Evolutionary conservation across 176 grass and related monocot species (phyloP), one percentile per base, ranked within the genome.

Genomic region (Saccharum spontaneum): DNA sequence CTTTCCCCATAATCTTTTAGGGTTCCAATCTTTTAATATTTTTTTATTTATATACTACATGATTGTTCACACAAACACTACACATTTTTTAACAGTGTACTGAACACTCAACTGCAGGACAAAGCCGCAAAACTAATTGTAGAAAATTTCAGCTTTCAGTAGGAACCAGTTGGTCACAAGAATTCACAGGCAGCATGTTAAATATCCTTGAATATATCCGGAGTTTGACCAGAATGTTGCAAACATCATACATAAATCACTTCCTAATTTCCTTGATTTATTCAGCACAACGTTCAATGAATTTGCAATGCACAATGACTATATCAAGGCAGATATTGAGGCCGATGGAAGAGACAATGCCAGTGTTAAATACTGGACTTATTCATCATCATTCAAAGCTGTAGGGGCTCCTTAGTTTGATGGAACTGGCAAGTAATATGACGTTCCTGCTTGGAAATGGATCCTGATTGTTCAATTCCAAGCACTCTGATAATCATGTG

Each of bases 1-100:
- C 38, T 70, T 87, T 81, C 43, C 44, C 34, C 33, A 37, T 73
- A 28, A 81, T n/a, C 24, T 67, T 86, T n/a, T 33, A 73, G 66
- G 63, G 17, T 28, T 48, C 18, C 20, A 59, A 60, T 60, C 55
- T 23, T 60, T 60, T 23, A 60, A 64, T 64, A 28, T 5, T 52
- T 54, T 22, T 34, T 36, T 75, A 0, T 76, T 37, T n/a, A 18
- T 12, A 34, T 10, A 54, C 46, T 52, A 75, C 15, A 8, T 54
- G 18, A 54, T 75, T 86, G 60, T 60, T 73, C 59, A 57, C 15
- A 1, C 46, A 82, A 54, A 3, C 37, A 69, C 75, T 82, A 77
- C 8, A 17, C 34, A 76, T 69, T 79, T 79, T 76, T 63, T 38
- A 76, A 46, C 73, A n/a, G 16, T 55, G 16, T 22, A 37, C 30